Conservation (phyloP, 2,329 filamentous ascomycete species). For the Fusarium gaditjirri region DNA sequence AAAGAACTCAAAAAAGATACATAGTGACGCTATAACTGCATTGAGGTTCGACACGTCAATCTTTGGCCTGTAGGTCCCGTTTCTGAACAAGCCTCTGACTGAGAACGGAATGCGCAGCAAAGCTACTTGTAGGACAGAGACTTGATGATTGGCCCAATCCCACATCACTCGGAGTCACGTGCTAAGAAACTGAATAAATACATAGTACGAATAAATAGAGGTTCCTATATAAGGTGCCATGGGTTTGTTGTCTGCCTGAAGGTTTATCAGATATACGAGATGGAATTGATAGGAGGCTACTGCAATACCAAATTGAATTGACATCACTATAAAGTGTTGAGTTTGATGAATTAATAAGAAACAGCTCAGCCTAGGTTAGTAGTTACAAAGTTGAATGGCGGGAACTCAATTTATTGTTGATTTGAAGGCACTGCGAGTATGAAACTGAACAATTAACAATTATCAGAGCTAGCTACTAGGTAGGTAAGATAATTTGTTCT, state of each 20-base stretch:
- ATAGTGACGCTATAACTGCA: slow-evolving; percentile 21
- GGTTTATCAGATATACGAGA: not conserved
- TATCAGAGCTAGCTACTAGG: not conserved
- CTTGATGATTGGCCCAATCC: not conserved
- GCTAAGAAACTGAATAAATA: not conserved
- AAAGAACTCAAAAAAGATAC: not conserved
- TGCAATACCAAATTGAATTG: not conserved
- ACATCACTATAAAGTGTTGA: not conserved
- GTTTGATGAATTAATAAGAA: not conserved
- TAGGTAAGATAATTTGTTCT: not conserved
- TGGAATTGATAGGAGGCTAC: not conserved
- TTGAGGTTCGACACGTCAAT: slow-evolving; percentile 19
- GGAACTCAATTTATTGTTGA: not conserved
- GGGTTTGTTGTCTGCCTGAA: not conserved
- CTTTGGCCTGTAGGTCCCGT: slow-evolving; percentile 4
- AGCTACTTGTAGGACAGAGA: not conserved
- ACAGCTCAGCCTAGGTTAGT: not conserved
- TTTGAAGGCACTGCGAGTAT: not conserved
- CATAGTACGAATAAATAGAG: not conserved
- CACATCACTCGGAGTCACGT: not conserved
- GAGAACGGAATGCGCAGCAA: slow-evolving; percentile 25
- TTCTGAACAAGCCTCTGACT: slow-evolving; percentile 1
- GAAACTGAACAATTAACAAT: not conserved
- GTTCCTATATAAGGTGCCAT: not conserved
- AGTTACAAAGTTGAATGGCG: not conserved